A percentile compares a stretch with the other conserved stretches of the same genome.
Evolutionary conservation across 306 rosid genomes (phyloP).

Genomic region (Potentilla sterilis): DNA sequence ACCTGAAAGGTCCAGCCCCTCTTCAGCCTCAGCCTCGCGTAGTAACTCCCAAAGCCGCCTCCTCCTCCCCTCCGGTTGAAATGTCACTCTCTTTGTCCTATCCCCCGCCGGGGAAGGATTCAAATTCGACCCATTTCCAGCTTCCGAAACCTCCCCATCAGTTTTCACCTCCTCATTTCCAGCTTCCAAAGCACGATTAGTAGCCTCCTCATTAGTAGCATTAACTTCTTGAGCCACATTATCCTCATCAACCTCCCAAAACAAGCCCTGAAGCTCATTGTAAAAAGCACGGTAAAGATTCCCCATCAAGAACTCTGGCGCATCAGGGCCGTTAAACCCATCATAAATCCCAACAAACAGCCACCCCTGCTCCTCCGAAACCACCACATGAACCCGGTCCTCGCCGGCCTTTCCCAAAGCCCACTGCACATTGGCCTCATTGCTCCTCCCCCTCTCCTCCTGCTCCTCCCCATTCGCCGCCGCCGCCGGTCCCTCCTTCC

Average conservation of each 20-base stretch:
- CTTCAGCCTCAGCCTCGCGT: slow-evolving; percentile 71
- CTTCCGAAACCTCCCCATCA: slow-evolving; percentile 18
- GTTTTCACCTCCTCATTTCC: slow-evolving; percentile 33
- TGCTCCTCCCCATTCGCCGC: slow-evolving; percentile 39
- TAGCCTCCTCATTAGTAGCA: slow-evolving; percentile 10
- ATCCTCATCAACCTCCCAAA: slow-evolving; percentile 62
- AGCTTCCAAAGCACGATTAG: slow-evolving; percentile 14
- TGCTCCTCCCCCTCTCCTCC: slow-evolving; percentile 20
- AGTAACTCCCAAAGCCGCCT: slow-evolving; percentile 78
- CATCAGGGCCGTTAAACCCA: slow-evolving; percentile 88
- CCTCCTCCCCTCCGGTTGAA: slow-evolving; percentile 54
- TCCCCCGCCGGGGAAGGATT: slow-evolving; percentile 15
- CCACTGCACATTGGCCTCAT: slow-evolving; percentile 77
- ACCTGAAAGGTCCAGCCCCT: slow-evolving; percentile 90
- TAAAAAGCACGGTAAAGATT: slow-evolving; percentile 76
- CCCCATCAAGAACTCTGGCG: slow-evolving; percentile 85
- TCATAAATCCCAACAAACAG: slow-evolving; percentile 87
- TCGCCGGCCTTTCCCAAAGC: slow-evolving; percentile 90
- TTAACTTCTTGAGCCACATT: slow-evolving; percentile 22
- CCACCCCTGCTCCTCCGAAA: slow-evolving; percentile 91
- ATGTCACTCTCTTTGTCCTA: slow-evolving; percentile 29
- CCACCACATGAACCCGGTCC: slow-evolving; percentile 90
- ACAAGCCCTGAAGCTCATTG: slow-evolving; percentile 83
- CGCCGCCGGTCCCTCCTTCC: slow-evolving; percentile 48
- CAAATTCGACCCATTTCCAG: slow-evolving; percentile 23